Percentiles rank a stretch among this genome's conserved stretches.
Conservation (phyloP, 2,329 filamentous ascomycete species). For the Amylocarpus encephaloides region DNA sequence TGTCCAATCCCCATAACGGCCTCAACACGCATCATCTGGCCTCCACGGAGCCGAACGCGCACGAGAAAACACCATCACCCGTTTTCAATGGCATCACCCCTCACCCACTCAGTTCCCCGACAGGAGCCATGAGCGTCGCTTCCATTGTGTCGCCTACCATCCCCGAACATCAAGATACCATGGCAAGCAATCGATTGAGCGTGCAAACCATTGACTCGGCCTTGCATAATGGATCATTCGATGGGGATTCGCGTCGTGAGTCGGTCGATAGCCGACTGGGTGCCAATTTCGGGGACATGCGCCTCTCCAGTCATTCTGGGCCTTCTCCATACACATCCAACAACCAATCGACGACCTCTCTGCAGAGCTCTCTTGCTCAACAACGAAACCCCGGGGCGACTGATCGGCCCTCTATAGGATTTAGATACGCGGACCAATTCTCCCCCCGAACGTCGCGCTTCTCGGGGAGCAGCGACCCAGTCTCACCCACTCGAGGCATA, state of each 20-base stretch:
- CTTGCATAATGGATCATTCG: slow-evolving; percentile 27
- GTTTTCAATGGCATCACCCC: slow-evolving; percentile 37
- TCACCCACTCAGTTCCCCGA: slow-evolving; percentile 50
- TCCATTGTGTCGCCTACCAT: slow-evolving; percentile 59
- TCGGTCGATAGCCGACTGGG: slow-evolving; percentile 78
- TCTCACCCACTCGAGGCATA: slow-evolving; percentile 6
- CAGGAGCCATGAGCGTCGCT: slow-evolving; percentile 58
- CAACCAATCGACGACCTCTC: slow-evolving; percentile 69
- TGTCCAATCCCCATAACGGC: slow-evolving; percentile 31
- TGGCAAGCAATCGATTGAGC: slow-evolving; percentile 8
- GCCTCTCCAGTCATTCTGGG: slow-evolving; percentile 41
- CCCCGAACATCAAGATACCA: slow-evolving; percentile 13
- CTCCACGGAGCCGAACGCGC: slow-evolving; percentile 41
- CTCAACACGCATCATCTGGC: slow-evolving; percentile 2
- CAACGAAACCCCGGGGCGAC: slow-evolving; percentile 52
- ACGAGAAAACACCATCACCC: slow-evolving; percentile 59
- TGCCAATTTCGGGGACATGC: slow-evolving; percentile 62
- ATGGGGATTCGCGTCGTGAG: slow-evolving; percentile 56
- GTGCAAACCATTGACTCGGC: slow-evolving; percentile 19
- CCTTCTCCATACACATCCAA: slow-evolving; percentile 68
- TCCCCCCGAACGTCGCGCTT: slow-evolving; percentile 34
- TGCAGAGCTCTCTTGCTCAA: slow-evolving; percentile 64
- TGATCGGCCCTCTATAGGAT: slow-evolving; percentile 32
- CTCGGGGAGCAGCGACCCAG: slow-evolving; percentile 8
- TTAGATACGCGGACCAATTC: slow-evolving; percentile 42